Base-by-base conservation (phyloP, 1,139 yeast species). In the Saccharomyces pastorianus region DNA sequence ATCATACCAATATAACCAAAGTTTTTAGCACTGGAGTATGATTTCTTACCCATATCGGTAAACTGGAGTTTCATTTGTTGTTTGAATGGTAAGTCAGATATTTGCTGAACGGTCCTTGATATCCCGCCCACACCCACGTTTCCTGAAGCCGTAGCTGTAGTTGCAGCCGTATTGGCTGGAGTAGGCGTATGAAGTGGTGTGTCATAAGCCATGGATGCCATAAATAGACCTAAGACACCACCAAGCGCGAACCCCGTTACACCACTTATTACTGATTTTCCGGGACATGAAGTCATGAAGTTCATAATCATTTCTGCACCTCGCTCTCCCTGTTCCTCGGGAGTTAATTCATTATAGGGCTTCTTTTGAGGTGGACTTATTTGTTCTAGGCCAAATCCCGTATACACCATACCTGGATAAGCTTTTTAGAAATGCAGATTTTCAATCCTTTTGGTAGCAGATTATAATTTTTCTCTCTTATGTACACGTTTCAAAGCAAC, bases 171-270 rank as follows among this genome's bases (percentile, higher is more conserved):
- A 6, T 85, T 93, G 32, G 58, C 61, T 6, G 67, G 63, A 2
- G 62, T 52, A 0, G 71, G 68, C 2, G 71, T 65, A 52, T 68
- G 70, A 34, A 69, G 54, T 3, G 72, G 72, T 1, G 72, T 69
- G 54, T 71, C 74, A 56, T 71, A 71, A 2, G 71, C 66, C 86
- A 84, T 84, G 50, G 96, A 85, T 3, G 98, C 96, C 98, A 93
- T 93, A 74, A 93, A 91, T 52, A 93, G 75, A 58, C 99, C 98
- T 70, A 93, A 90, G 59, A 91, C 88, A 59, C 97, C 99, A 73
- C 99, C 99, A 49, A 93, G 81, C 42, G 85, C 93, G 73, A 90
- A 93, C 48, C 99, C 99, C 14, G 96, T 84, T 23, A 85, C 97
- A 57, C 97, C 98, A 17, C 96, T 88, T 77, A 91, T 83, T 42